phyloP scores from a whole-genome alignment of 1,284 basidiomycete species.

The Moesziomyces sp. region DNA sequence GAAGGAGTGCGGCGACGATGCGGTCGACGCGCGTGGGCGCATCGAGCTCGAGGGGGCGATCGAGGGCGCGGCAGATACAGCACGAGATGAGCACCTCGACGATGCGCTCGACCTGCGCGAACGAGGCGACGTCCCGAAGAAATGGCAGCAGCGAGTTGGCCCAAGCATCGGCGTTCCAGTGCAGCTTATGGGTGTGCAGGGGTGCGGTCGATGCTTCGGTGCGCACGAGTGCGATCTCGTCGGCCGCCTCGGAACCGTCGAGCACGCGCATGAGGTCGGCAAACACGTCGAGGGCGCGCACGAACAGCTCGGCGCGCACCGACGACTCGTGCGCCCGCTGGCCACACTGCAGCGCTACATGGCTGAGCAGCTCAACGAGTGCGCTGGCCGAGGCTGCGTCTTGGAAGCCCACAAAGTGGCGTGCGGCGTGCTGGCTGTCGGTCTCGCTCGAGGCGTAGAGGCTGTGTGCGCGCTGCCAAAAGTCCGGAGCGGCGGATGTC shows the following conservation, averaged over 20 bases:
- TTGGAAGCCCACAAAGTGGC: constrained; percentile 43
- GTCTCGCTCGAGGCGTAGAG: constrained; percentile 48
- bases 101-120: constrained; percentile 48
- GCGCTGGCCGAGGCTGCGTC: constrained; percentile 22
- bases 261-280: constrained; percentile 44
- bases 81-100: constrained; percentile 50
- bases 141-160: constrained; percentile 16
- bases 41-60: constrained; percentile 28
- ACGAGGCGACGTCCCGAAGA: constrained; percentile 28
- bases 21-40: constrained; percentile 24
- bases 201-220: constrained; percentile 2
- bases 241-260: constrained; percentile 29
- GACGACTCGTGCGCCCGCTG: background rate
- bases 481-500: constrained; percentile 9
- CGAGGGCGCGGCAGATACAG: constrained; percentile 46
- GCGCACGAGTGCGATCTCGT: constrained; percentile 28
- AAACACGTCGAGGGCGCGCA: constrained; percentile 44
- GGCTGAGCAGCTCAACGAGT: constrained; percentile 27
- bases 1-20: constrained; percentile 73
- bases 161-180: constrained; percentile 37
- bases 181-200: constrained; percentile 16
- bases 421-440: constrained; percentile 44
- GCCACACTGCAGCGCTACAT: constrained; percentile 22
- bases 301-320: constrained; percentile 21
- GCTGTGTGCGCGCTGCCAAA: constrained; percentile 29